Base-by-base conservation (phyloP, 106 monocot genomes). In the Posidonia australis region DNA sequence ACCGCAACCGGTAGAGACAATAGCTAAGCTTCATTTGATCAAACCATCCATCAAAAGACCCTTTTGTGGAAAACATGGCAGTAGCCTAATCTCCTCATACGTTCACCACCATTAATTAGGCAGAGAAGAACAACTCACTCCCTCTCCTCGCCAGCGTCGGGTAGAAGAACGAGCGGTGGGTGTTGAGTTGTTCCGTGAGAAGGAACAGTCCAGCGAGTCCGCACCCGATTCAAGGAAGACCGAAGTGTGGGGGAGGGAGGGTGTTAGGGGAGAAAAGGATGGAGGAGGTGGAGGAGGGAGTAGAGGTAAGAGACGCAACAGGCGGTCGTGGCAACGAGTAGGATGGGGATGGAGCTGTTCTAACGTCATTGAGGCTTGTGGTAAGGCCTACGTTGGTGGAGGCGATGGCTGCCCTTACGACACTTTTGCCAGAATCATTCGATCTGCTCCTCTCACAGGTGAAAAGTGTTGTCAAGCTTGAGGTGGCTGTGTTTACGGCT, bases 41-140 rank as follows among this genome's bases (percentile, higher is more conserved):
- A n/a, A n/a, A n/a, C n/a, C n/a, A n/a, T n/a, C n/a, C n/a, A n/a
- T n/a, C n/a, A 16, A 83, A 32, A 53, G 79, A 83, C 54, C 64
- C 70, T 24, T 45, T 27, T n/a, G 66, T 83, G 83, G 73, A 83
- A 83, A 46, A 73, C 76, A 61, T 78, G 83, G 62, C 67, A 32
- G 67, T 74, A 82, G 59, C 75, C 71, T 30, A 82, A 71, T 65
- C 67, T 24, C 27, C 82, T 70, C 25, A 82, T 63, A 10, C 63
- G 51, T 20, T 69, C 71, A 10, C 78, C 78, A 3, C 41, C 67
- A 45, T n/a, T n/a, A 9, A 78, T 13, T 19, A 51, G 57, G 71
- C 51, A 57, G 16, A 78, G 68, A 56, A 77, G 77, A 6, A 81
- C 66, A 21, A 65, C 52, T 26, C 82, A 82, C 43, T 70, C 64